Evolutionary conservation across 2,329 filamentous ascomycete species (phyloP), one percentile per base, ranked within the genome.

Genomic region (Diplodia intermedia): DNA sequence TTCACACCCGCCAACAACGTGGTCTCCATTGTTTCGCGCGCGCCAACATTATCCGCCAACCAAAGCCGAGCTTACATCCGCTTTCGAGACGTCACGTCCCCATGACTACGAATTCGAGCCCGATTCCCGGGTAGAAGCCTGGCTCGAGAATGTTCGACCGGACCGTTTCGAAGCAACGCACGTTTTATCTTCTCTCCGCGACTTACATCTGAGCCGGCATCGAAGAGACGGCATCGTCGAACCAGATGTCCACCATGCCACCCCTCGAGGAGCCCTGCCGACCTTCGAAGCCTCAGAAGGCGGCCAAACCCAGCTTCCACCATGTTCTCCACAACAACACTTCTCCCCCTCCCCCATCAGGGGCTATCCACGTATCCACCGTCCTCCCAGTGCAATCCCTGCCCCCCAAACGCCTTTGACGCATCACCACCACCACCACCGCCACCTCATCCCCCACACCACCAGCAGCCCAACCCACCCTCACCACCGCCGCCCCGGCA

Each of bases 11-110:
- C 26, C 56, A 29, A 43, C 40, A 49, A 33, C 40, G 60, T 38
- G 43, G 60, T 52, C 60, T 53, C 20, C 47, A 18, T 31, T 63
- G 60, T 63, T 63, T 63, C 60, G 60, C 60, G 60, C 60, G 60
- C 60, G 60, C 29, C 60, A 63, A 52, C 47, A 38, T 52, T 31
- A 11, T 47, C 50, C 60, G 26, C 60, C 60, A 63, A 63, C 36
- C n/a, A 53, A 33, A 31, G 7, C 40, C 26, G 18, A 18, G 14
- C 3, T 14, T 15, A 5, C 56, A 23, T 3, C 43, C 31, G 12
- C 26, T 18, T 31, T 31, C 43, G 15, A 49, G 57, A 50, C 57
- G 20, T 11, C 40, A 20, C 15, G 12, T 36, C n/a, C n/a, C 15
- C 36, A n/a, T 23, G 23, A 57, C 20, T 12, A 20, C 36, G 18